Percentiles rank a stretch among this genome's conserved stretches.
phyloP scores from a whole-genome alignment of 805 yeast species.

The Ogataea salicorniae region DNA sequence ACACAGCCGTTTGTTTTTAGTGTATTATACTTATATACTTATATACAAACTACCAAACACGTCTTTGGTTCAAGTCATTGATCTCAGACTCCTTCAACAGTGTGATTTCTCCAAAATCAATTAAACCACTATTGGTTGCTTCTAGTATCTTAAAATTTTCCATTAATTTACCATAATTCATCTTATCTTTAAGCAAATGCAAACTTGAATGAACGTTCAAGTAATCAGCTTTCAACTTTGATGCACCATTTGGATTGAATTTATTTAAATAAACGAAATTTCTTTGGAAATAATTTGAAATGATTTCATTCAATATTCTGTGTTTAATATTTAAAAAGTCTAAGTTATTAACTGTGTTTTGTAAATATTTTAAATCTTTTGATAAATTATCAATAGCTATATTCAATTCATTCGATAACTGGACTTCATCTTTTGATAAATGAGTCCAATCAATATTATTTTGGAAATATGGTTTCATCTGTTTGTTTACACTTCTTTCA shows the following conservation, averaged over 20 bases:
- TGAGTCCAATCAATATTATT: conserved; percentile 25
- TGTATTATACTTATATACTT: background rate
- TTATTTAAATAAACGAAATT: conserved; percentile 34
- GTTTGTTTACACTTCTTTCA: conserved; percentile 31
- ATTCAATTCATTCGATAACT: conserved; percentile 21
- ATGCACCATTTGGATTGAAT: conserved; percentile 33
- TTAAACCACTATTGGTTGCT: background rate
- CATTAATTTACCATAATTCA: conserved; percentile 16
- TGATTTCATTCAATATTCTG: conserved; percentile 20
- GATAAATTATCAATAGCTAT: conserved; percentile 22
- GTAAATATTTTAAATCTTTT: conserved; percentile 27
- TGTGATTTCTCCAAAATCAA: background rate
- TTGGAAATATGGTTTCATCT: conserved; percentile 34
- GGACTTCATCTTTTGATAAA: background rate
- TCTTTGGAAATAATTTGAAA: conserved; percentile 34
- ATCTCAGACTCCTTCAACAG: conserved; percentile 10
- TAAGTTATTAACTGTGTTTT: conserved; percentile 25
- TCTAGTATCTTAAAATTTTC: conserved; percentile 15
- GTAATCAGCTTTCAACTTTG: conserved; percentile 31
- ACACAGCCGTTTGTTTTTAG: too few species aligned
- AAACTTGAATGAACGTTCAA: conserved; percentile 26
- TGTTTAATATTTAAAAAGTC: conserved; percentile 26
- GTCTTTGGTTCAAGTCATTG: conserved; percentile 11
- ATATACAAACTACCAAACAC: background rate
- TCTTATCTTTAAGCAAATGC: conserved; percentile 17